Percentiles rank a stretch among this genome's conserved stretches.
These are phyloP conservation scores for Schizochytrium sp. DNA, from an alignment of 108 stramenopile genomes.

Conservation along the genomic window DNA sequence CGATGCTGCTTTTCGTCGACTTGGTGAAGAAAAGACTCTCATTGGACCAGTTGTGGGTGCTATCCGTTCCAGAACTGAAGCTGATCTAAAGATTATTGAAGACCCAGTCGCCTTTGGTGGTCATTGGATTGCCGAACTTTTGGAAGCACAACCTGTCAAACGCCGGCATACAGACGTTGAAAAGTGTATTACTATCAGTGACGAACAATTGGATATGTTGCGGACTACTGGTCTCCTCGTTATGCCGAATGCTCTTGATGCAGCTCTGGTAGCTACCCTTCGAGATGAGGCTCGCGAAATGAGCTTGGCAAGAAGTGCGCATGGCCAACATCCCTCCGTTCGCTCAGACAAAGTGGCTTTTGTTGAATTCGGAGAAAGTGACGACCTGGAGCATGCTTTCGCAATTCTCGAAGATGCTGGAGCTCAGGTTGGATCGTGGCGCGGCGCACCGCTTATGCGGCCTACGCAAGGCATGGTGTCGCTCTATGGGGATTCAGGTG, in stretches of 20 bases:
- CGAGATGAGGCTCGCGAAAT: background rate
- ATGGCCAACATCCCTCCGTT: constrained; percentile 30
- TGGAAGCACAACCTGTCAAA: constrained; percentile 2
- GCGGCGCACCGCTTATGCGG: constrained; percentile 21
- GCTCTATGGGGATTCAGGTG: constrained; percentile 34
- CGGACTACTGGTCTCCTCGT: constrained; percentile 11
- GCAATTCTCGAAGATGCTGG: constrained; percentile 26
- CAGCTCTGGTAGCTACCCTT: background rate
- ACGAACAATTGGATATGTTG: background rate
- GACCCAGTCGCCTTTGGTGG: constrained; percentile 36
- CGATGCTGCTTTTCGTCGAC: background rate
- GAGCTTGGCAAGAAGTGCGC: background rate
- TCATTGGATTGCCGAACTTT: background rate
- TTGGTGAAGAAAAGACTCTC: background rate
- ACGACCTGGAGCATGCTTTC: constrained; percentile 26
- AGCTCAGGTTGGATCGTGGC: background rate
- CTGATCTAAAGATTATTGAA: background rate
- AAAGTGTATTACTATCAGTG: background rate
- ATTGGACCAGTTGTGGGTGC: constrained; percentile 12
- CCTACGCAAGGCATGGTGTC: constrained; percentile 45
- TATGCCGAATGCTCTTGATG: background rate
- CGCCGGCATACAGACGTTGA: background rate
- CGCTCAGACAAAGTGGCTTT: background rate
- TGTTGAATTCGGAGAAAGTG: background rate
- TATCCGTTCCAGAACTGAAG: background rate